Percentiles rank a stretch among this genome's conserved stretches.
Evolutionary conservation across 2,329 filamentous ascomycete genomes (phyloP).

Genomic region (Talaromyces islandicus): DNA sequence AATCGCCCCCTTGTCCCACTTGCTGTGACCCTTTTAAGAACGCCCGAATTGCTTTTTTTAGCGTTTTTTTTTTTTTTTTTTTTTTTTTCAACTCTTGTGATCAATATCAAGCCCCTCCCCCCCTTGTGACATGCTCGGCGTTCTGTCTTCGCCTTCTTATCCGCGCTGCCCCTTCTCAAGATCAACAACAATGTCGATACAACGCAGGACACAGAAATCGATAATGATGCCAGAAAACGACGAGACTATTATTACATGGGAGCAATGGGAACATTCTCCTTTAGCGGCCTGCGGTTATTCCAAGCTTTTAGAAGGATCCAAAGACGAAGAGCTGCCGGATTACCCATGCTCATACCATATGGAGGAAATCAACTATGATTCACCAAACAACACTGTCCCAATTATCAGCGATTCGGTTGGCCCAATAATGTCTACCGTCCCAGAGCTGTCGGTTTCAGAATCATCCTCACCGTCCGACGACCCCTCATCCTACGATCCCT

Average conservation of each 20-base stretch:
- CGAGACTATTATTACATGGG: not conserved
- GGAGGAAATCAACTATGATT: not conserved
- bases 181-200: not conserved
- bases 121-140: not conserved
- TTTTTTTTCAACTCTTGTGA: no score
- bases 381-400: not conserved
- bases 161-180: not conserved
- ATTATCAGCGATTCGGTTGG: not conserved
- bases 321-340: not conserved
- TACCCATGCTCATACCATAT: constrained; percentile 2
- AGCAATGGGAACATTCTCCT: not conserved
- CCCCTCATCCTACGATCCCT: not conserved
- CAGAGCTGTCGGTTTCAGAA: constrained; percentile 1
- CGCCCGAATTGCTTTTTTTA: not conserved
- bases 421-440: not conserved
- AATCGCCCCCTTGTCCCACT: not conserved
- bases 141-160: not conserved
- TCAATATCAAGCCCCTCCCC: not conserved
- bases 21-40: not conserved
- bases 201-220: not conserved
- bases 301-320: not conserved
- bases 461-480: not conserved
- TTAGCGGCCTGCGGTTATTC: not conserved
- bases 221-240: not conserved
- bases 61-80: not conserved